A percentile compares a stretch with the other conserved stretches of the same genome.
Conservation (phyloP, 2,329 filamentous ascomycete genomes). For the Xylaria sp. region DNA sequence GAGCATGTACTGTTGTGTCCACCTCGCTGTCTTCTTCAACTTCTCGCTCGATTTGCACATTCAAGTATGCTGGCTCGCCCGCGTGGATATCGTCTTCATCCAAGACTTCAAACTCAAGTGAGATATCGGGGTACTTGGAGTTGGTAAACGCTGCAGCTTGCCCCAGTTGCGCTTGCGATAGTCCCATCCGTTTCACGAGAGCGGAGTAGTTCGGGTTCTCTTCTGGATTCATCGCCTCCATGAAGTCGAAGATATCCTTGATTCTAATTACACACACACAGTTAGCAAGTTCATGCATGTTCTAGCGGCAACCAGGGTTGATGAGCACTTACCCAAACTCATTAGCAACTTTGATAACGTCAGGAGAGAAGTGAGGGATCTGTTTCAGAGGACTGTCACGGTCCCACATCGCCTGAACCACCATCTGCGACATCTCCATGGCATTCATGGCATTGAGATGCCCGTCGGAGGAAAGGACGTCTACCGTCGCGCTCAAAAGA, state of each 20-base stretch:
- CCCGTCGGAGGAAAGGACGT: conserved; percentile 91
- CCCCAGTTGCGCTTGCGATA: conserved; percentile 75
- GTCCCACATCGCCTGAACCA: conserved; percentile 98
- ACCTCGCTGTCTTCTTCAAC: conserved; percentile 64
- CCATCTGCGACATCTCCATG: conserved; percentile 99
- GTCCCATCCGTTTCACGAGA: conserved; percentile 70
- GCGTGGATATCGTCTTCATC: conserved; percentile 75
- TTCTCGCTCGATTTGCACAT: conserved; percentile 79
- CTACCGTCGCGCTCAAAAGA: conserved; percentile 84
- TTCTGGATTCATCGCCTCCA: conserved; percentile 96
- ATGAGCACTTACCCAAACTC: conserved; percentile 60
- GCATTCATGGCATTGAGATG: conserved; percentile 96
- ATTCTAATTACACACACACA: conserved; percentile 47
- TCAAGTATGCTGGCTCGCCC: conserved; percentile 75
- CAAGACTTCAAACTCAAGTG: conserved; percentile 81
- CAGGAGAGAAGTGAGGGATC: conserved; percentile 86
- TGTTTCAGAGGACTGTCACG: conserved; percentile 94
- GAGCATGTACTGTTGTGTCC: conserved; percentile 83
- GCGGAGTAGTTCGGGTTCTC: conserved; percentile 78
- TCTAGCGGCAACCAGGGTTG: neutral
- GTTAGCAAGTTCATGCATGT: conserved; percentile 21
- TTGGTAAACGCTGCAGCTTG: conserved; percentile 96
- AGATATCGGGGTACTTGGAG: conserved; percentile 90
- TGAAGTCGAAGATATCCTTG: conserved; percentile 94
- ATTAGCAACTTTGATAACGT: conserved; percentile 76